Conservation (phyloP, 1,284 basidiomycete genomes). For the Malassezia yamatoensis region DNA sequence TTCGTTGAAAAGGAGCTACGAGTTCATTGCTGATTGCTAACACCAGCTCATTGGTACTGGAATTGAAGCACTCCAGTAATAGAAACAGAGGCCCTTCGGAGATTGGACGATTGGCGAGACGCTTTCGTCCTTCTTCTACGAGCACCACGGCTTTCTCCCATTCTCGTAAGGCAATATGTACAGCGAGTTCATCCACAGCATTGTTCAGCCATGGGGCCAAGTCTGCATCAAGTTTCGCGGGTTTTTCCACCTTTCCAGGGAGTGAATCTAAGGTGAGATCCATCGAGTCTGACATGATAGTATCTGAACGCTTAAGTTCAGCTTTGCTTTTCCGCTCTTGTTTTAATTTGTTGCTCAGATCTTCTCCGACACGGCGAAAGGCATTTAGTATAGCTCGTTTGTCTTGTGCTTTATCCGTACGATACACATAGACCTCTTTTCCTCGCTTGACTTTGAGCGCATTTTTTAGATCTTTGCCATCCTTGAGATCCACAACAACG, state of each 20-base stretch:
- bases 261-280: conserved; percentile 2
- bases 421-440: conserved; percentile 86
- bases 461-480: conserved; percentile 80
- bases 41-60: conserved; percentile 52
- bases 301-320: neutral
- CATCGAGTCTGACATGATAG: neutral
- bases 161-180: conserved; percentile 76
- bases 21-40: conserved; percentile 65
- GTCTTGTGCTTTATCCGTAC: conserved; percentile 67
- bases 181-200: conserved; percentile 79
- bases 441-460: conserved; percentile 89
- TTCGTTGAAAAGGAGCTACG: conserved; percentile 64
- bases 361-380: conserved; percentile 83
- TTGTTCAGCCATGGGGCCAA: conserved; percentile 68
- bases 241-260: neutral
- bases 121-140: conserved; percentile 61
- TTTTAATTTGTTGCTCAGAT: conserved; percentile 77
- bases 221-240: conserved; percentile 8
- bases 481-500: conserved; percentile 86
- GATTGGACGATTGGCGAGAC: conserved; percentile 57
- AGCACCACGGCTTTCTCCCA: conserved; percentile 76
- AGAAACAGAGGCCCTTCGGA: conserved; percentile 19
- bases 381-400: conserved; percentile 76
- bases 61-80: conserved; percentile 19
- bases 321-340: conserved; percentile 59